phyloP scores from a whole-genome alignment of 495 filamentous ascomycete species.

The Sporormia fimetaria region DNA sequence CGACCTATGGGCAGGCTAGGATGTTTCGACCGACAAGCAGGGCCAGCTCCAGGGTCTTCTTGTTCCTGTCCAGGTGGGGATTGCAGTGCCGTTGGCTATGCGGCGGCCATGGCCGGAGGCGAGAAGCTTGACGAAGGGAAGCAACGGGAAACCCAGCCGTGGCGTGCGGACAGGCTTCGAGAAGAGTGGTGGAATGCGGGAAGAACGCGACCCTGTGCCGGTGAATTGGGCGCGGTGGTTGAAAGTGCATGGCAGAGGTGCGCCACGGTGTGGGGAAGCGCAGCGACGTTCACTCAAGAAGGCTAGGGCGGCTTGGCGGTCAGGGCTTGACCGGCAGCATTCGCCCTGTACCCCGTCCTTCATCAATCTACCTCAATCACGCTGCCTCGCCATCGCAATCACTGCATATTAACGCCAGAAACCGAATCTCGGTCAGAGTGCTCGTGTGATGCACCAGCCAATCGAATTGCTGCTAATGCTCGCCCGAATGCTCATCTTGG shows the following conservation, averaged over 20 bases:
- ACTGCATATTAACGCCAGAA: conserved; percentile 12
- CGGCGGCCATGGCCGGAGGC: conserved; percentile 3
- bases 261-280: neutral
- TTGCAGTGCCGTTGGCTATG: conserved; percentile 5
- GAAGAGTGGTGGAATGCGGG: conserved; percentile 11
- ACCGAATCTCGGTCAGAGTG: conserved; percentile 17
- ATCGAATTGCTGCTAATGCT: conserved; percentile 6
- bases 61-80: conserved; percentile 7
- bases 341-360: conserved; percentile 20
- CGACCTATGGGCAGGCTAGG: conserved; percentile 14
- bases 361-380: conserved; percentile 26
- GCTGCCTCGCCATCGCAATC: conserved; percentile 5
- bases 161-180: conserved; percentile 11
- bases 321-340: conserved; percentile 9
- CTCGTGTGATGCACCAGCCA: conserved; percentile 12
- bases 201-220: conserved; percentile 1
- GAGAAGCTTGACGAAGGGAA: conserved; percentile 11
- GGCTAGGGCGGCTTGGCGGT: conserved; percentile 9
- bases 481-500: conserved; percentile 14
- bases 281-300: no score
- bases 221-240: no score
- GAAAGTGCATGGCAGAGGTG: conserved; percentile 3
- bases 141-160: neutral
- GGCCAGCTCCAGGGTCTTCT: no score
- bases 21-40: conserved; percentile 9